Evolutionary conservation across 1,139 yeast genomes (phyloP).

Genomic region (Geotrichum cucujoidarum): DNA sequence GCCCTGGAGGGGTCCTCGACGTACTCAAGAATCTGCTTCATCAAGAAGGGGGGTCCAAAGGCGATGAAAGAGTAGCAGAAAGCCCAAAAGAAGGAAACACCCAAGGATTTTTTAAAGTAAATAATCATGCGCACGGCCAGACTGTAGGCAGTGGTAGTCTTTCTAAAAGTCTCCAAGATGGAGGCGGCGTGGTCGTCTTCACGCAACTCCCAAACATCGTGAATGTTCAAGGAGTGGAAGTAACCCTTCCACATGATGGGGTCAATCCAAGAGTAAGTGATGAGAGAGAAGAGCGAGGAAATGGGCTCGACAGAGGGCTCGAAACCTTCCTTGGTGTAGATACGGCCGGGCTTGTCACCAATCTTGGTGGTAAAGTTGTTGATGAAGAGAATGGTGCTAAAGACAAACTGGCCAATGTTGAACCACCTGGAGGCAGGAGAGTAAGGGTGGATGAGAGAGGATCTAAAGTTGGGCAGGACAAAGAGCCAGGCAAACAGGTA

Average conservation of each 20-base stretch:
- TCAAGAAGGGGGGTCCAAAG: constrained; percentile 73
- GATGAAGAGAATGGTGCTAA: constrained; percentile 44
- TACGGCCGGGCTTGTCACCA: constrained; percentile 45
- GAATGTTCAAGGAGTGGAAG: constrained; percentile 47
- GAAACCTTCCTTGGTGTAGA: constrained; percentile 39
- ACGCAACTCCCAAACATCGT: constrained; percentile 81
- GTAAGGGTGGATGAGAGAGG: constrained; percentile 53
- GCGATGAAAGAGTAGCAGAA: constrained; percentile 56
- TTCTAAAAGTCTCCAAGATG: constrained; percentile 54
- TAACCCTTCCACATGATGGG: constrained; percentile 65
- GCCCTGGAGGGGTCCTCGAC: constrained; percentile 65
- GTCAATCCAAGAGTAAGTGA: constrained; percentile 75
- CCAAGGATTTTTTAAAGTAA: constrained; percentile 58
- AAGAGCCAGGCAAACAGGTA: constrained; percentile 53
- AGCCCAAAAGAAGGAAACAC: constrained; percentile 71
- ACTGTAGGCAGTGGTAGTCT: constrained; percentile 37
- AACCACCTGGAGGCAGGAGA: constrained; percentile 31
- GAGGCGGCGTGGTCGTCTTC: constrained; percentile 76
- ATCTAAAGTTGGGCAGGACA: constrained; percentile 58
- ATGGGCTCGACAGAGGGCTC: constrained; percentile 73
- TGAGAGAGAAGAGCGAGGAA: constrained; percentile 56
- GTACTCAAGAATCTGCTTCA: constrained; percentile 74
- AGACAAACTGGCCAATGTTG: constrained; percentile 35
- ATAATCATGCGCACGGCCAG: constrained; percentile 57
- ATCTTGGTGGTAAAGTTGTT: constrained; percentile 58